These are phyloP conservation scores for Medicago truncatula DNA, from an alignment of 306 rosid genomes.

Conservation along the genomic window MtrunA17r5.0-ANR NC_053043.1:49104501-49105000, in stretches of 20 bases:
- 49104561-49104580: constrained; percentile 99
- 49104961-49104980: background rate
- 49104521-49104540: background rate
- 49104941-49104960: constrained; percentile 11
- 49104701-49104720: constrained; percentile 61
- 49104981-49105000: constrained; percentile 7
- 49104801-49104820: constrained; percentile 97
- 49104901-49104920: constrained; percentile 42
- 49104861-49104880: constrained; percentile 85
- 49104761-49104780: constrained; percentile 25
- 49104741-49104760: constrained; percentile 20
- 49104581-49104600: constrained; percentile 99
- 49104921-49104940: constrained; percentile 19
- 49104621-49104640: constrained; percentile 99
- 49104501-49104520: background rate
- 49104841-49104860: constrained; percentile 89
- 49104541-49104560: constrained; percentile 58
- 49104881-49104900: constrained; percentile 80
- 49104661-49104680: constrained; percentile 84
- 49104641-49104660: constrained; percentile 78
- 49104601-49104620: constrained; percentile 90
- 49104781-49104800: constrained; percentile 51
- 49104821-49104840: constrained; percentile 79
- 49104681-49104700: constrained; percentile 97
- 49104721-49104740: constrained; percentile 22